phyloP scores from a whole-genome alignment of 495 filamentous ascomycete species.

The Tirmania nivea region DNA sequence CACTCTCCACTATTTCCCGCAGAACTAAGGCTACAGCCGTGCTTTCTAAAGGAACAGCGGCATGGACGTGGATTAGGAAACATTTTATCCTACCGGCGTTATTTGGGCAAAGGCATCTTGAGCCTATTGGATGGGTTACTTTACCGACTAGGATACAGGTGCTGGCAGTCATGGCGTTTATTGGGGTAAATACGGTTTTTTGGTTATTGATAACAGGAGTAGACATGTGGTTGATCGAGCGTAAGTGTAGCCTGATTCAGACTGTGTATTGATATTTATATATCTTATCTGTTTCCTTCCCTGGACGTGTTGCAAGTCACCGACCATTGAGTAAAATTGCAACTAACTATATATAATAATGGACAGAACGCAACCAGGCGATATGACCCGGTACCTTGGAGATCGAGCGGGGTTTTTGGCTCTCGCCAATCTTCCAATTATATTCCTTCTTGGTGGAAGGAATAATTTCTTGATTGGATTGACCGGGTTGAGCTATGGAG shows the following conservation, averaged over 20 bases:
- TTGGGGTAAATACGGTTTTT: slow-evolving; percentile 15
- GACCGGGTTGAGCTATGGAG: slow-evolving; percentile 33
- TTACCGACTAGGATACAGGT: slow-evolving; percentile 16
- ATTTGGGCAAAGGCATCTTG: slow-evolving; percentile 12
- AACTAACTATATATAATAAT: neutral
- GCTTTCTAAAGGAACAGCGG: neutral
- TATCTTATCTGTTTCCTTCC: no score
- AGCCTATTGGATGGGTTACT: slow-evolving; percentile 16
- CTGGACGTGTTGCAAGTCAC: neutral
- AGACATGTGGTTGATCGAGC: neutral
- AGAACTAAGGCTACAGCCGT: neutral
- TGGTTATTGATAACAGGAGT: slow-evolving; percentile 1
- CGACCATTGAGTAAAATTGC: neutral
- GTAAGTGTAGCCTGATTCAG: neutral
- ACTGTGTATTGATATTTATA: no score
- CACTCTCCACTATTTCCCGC: neutral
- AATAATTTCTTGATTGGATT: slow-evolving; percentile 36
- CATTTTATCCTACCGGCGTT: slow-evolving; percentile 12
- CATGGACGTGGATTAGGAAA: slow-evolving; percentile 2
- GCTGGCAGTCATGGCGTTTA: slow-evolving; percentile 10
- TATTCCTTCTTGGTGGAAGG: slow-evolving; percentile 31
- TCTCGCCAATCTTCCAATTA: slow-evolving; percentile 29
- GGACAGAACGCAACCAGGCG: neutral
- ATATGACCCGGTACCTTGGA: slow-evolving; percentile 23
- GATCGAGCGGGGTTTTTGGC: slow-evolving; percentile 31